Conservation (phyloP, 2,329 filamentous ascomycete genomes). For the Neonectria neomacrospora region DNA sequence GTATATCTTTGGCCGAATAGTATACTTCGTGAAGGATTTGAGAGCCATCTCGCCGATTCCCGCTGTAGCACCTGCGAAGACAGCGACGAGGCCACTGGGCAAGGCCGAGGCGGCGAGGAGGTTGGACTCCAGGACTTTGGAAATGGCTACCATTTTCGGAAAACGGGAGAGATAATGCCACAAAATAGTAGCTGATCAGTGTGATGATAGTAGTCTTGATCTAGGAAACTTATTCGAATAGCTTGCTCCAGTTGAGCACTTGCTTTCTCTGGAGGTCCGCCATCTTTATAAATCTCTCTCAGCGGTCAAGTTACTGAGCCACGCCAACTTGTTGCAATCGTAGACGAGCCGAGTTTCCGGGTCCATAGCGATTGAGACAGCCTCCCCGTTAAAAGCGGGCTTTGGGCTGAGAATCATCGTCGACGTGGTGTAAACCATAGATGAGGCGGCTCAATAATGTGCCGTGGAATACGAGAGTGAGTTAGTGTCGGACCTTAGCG, state of each 20-base stretch:
- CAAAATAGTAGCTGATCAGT: background rate
- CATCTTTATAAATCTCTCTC: slow-evolving; percentile 6
- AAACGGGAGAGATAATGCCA: background rate
- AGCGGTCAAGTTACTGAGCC: background rate
- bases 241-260: no score
- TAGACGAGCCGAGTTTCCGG: background rate
- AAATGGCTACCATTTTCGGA: slow-evolving; percentile 30
- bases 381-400: background rate
- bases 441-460: slow-evolving; percentile 23
- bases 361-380: background rate
- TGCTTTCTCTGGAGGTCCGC: background rate
- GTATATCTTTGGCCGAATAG: slow-evolving; percentile 59
- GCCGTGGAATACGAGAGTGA: slow-evolving; percentile 34
- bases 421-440: background rate
- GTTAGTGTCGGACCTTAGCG: slow-evolving; percentile 30
- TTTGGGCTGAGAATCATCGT: background rate
- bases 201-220: background rate
- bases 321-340: background rate
- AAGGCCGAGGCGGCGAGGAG: slow-evolving; percentile 17
- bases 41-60: slow-evolving; percentile 64
- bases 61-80: slow-evolving; percentile 65
- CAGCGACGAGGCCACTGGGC: slow-evolving; percentile 50
- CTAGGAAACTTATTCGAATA: background rate
- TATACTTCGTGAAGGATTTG: slow-evolving; percentile 56
- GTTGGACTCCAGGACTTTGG: slow-evolving; percentile 32